Evolutionary conservation across 106 monocot species (phyloP).

Genomic region (Dendrobium nobile): DNA sequence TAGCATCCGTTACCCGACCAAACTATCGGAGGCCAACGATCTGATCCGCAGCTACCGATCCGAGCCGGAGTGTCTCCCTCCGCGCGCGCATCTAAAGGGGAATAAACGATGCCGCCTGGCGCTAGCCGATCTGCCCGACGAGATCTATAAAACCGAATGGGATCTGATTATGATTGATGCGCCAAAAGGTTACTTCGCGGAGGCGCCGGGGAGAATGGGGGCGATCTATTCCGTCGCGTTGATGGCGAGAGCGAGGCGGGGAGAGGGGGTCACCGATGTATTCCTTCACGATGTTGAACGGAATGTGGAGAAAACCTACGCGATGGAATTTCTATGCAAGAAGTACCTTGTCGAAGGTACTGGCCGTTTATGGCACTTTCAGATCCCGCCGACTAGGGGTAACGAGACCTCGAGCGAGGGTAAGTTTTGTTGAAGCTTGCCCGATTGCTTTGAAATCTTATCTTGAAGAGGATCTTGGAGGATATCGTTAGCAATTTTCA

Average conservation of each 20-base stretch:
- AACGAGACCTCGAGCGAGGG: constrained; percentile 4
- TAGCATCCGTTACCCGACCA: constrained; percentile 50
- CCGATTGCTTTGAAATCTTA: background rate
- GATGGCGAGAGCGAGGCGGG: constrained; percentile 64
- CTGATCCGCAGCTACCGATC: constrained; percentile 31
- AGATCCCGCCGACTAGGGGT: constrained; percentile 37
- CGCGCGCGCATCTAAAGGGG: constrained; percentile 20
- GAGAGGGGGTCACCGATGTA: constrained; percentile 55
- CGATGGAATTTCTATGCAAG: constrained; percentile 60
- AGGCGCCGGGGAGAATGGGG: constrained; percentile 88
- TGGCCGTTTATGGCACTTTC: constrained; percentile 79
- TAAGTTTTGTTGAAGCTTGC: constrained; percentile 23
- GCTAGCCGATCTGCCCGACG: constrained; percentile 42
- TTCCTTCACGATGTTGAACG: constrained; percentile 84
- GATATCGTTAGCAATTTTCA: background rate
- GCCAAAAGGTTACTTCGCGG: constrained; percentile 68
- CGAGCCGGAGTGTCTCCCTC: constrained; percentile 37
- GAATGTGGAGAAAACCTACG: constrained; percentile 65
- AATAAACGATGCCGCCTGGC: constrained; percentile 47
- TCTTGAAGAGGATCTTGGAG: background rate
- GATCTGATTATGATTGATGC: constrained; percentile 97
- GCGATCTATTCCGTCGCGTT: constrained; percentile 85
- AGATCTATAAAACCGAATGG: constrained; percentile 62
- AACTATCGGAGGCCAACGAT: constrained; percentile 33
- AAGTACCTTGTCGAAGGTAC: constrained; percentile 43